These are phyloP conservation scores for Marchantia paleacea DNA, from an alignment of 225 moss, liverwort and hornwort genomes.

Conservation along the genomic window DNA sequence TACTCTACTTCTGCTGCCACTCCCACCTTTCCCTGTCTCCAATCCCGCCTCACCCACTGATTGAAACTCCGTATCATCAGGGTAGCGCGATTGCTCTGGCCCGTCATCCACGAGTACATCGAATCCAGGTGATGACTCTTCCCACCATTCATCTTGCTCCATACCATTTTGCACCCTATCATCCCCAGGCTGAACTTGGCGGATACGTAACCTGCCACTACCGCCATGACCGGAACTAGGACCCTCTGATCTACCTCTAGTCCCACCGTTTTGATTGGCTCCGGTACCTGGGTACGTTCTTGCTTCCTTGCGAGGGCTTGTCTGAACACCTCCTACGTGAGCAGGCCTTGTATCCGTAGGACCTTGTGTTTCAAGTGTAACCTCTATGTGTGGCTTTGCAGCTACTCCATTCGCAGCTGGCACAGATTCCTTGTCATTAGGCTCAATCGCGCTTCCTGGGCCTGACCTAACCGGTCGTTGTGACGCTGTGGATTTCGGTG, in stretches of 20 bases:
- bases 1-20: constrained; percentile 38
- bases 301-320: constrained; percentile 42
- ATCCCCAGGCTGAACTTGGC: constrained; percentile 52
- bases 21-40: constrained; percentile 44
- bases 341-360: constrained; percentile 32
- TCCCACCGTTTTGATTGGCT: constrained; percentile 48
- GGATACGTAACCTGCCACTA: constrained; percentile 42
- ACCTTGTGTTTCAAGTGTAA: constrained; percentile 16
- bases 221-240: constrained; percentile 35
- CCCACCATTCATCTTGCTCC: constrained; percentile 67
- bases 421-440: constrained; percentile 27
- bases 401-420: constrained; percentile 36
- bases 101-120: constrained; percentile 71
- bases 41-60: constrained; percentile 43
- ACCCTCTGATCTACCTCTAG: constrained; percentile 51
- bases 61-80: constrained; percentile 51
- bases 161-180: constrained; percentile 53
- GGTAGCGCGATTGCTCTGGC: constrained; percentile 53
- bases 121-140: constrained; percentile 69
- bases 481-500: constrained; percentile 13
- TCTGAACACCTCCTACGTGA: constrained; percentile 21
- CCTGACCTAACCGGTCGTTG: constrained; percentile 26
- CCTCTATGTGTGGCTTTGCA: constrained; percentile 23
- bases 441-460: constrained; percentile 18
- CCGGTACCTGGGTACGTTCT: constrained; percentile 27